Percentiles rank a stretch among this genome's conserved stretches.
Evolutionary conservation across 2,329 filamentous ascomycete species (phyloP).

Genomic region (Keithomyces neogunnii): DNA sequence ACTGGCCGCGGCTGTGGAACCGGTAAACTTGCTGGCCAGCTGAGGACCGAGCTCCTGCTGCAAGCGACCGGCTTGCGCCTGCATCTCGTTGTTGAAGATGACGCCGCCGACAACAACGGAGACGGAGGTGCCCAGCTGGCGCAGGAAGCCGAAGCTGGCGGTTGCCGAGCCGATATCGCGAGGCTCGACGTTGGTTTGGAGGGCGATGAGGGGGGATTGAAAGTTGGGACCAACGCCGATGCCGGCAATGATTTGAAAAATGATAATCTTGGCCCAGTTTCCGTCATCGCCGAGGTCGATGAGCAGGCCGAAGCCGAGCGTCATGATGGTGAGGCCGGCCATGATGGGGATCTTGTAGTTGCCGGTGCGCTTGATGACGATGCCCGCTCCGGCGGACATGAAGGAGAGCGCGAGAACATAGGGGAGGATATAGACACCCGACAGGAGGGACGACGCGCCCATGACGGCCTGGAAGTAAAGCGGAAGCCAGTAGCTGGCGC

Average conservation of each 20-base stretch:
- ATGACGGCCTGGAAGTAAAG: slow-evolving; percentile 78
- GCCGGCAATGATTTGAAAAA: slow-evolving; percentile 56
- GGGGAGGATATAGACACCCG: slow-evolving; percentile 67
- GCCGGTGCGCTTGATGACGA: slow-evolving; percentile 55
- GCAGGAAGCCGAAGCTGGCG: slow-evolving; percentile 57
- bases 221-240: slow-evolving; percentile 61
- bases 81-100: slow-evolving; percentile 70
- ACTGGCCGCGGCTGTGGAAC: slow-evolving; percentile 52
- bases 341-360: slow-evolving; percentile 55
- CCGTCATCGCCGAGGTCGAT: slow-evolving; percentile 50
- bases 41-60: slow-evolving; percentile 39
- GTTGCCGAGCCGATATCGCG: slow-evolving; percentile 62
- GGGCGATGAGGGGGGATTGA: slow-evolving; percentile 58
- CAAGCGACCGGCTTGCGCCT: slow-evolving; percentile 41
- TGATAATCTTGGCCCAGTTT: slow-evolving; percentile 47
- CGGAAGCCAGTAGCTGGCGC: slow-evolving; percentile 70
- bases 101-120: slow-evolving; percentile 69
- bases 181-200: slow-evolving; percentile 54
- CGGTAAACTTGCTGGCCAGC: slow-evolving; percentile 44
- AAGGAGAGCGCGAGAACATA: slow-evolving; percentile 60
- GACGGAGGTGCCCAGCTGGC: slow-evolving; percentile 59
- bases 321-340: slow-evolving; percentile 47
- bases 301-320: slow-evolving; percentile 56
- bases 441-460: slow-evolving; percentile 58
- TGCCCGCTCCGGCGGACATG: slow-evolving; percentile 47